Percentiles rank a stretch among this genome's conserved stretches.
phyloP scores from a whole-genome alignment of 768 basidiomycete genomes.

The Hypholoma sublateritium region DNA sequence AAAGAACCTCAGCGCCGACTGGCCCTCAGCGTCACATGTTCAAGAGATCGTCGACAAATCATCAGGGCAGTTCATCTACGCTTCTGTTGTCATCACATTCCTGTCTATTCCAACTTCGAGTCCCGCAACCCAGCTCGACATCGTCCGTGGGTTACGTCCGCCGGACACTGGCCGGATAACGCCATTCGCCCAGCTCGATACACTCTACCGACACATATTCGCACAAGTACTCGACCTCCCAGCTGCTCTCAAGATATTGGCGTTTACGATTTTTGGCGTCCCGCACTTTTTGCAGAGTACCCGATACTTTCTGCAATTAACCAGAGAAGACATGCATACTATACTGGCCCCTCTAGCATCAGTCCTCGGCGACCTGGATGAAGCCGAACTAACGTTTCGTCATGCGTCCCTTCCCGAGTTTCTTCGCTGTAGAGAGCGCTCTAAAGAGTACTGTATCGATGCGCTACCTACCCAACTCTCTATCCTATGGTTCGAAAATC shows the following conservation, averaged over 20 bases:
- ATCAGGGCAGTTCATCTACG: conserved; percentile 20
- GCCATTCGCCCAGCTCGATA: conserved; percentile 19
- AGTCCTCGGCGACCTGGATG: too few species aligned
- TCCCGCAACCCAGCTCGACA: conserved; percentile 5
- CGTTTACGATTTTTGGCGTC: background rate
- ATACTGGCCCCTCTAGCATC: too few species aligned
- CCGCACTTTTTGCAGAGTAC: too few species aligned
- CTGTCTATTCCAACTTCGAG: conserved; percentile 5
- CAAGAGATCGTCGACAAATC: conserved; percentile 8
- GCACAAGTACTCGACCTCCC: background rate
- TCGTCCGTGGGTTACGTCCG: conserved; percentile 8
- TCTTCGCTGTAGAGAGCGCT: too few species aligned
- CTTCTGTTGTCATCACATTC: conserved; percentile 13
- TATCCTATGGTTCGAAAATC: too few species aligned
- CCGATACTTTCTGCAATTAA: too few species aligned
- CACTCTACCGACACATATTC: conserved; percentile 17
- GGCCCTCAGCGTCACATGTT: conserved; percentile 7
- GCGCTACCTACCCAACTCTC: too few species aligned
- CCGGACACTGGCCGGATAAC: conserved; percentile 1
- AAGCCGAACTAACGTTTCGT: too few species aligned
- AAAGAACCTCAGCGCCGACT: background rate
- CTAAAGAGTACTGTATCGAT: too few species aligned
- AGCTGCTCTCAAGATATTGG: background rate
- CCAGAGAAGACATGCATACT: too few species aligned
- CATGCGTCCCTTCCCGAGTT: too few species aligned